Base-by-base conservation (phyloP, 2,329 filamentous ascomycete species). In the Epicoccum nigrum region DNA sequence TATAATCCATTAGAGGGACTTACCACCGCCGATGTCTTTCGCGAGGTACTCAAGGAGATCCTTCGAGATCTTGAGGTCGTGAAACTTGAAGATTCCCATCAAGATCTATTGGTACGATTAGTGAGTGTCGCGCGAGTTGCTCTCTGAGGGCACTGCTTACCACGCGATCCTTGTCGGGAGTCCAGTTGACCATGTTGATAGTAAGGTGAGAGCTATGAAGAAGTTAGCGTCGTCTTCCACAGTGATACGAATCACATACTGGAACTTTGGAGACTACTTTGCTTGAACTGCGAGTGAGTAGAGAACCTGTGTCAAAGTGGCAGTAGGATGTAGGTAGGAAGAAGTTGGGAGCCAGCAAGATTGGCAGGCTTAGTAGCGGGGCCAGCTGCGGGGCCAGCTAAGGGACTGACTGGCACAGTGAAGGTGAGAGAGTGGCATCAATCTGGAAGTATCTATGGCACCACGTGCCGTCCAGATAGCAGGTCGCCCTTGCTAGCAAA, bases 351-450 rank as follows among this genome's bases (percentile, higher is more conserved):
- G 30, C 8, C 16, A 2, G 28, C 23, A n/a, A 27, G 16, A n/a
- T n/a, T n/a, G n/a, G n/a, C n/a, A n/a, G 1, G 11, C 11, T 16
- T 15, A 7, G 15, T 9, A 12, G 32, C 38, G 38, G 21, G 39
- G 23, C 2, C n/a, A n/a, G n/a, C n/a, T n/a, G 16, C 11, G 27
- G 49, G 31, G 19, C 23, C 20, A 4, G 37, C 15, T 3, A 12
- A 28, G 38, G 48, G 15, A 12, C 5, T 20, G 5, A 5, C 41
- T 32, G 25, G 31, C 34, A 20, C 28, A 17, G 44, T 53, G 50
- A 53, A 48, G 33, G 44, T 47, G 44, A 53, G 34, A 47, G 33
- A 44, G 21, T 39, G 50, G 50, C 44, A 31, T 13, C 15, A 17
- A 5, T 11, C 32, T 31, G 39, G 44, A 9, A 30, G 33, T 30